Evolutionary conservation across 139 green algal species (phyloP), one percentile per base, ranked within the genome.

Genomic region (Eudorina sp.): DNA sequence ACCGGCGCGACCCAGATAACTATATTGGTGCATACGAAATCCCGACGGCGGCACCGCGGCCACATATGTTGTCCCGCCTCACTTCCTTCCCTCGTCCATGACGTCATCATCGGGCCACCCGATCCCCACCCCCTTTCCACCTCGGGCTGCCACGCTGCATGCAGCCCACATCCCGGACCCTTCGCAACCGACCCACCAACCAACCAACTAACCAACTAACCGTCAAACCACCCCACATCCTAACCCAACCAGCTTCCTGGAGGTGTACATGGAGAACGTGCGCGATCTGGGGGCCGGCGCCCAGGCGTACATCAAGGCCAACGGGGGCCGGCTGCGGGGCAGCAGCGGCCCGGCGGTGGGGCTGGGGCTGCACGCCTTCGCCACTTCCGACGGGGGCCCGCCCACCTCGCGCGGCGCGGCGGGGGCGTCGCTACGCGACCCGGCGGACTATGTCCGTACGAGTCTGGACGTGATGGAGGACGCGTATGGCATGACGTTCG

Each of bases 201-300:
- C n/a, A n/a, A n/a, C n/a, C n/a, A n/a, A n/a, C n/a, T n/a, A n/a
- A n/a, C n/a, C n/a, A n/a, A n/a, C n/a, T n/a, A 68, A 68, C 58
- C 58, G 18, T 21, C 23, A 27, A 68, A 36, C 58, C 58, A 6
- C 58, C 36, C 31, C 4, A 51, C n/a, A 14, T 43, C 73, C 73
- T 29, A n/a, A n/a, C n/a, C n/a, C n/a, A n/a, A n/a, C n/a, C 62
- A 92, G 86, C 51, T 92, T 93, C 43, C 68, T 94, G 70, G 92
- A 94, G 64, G 92, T 94, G 23, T 94, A 94, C 86, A 86, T 92
- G 66, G 92, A 94, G 70, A 88, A 94, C 69, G 88, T 93, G 7
- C 43, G 86, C 0, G 83, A 88, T 34, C 69, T 88, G 29, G 72
- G 84, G 45, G 84, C 84, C 23, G 62, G 53, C n/a, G 40, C 84